Percentiles rank a stretch among this genome's conserved stretches.
These are phyloP conservation scores for Croton setiger DNA, from an alignment of 441 rosid genomes.

Conservation along the genomic window DNA sequence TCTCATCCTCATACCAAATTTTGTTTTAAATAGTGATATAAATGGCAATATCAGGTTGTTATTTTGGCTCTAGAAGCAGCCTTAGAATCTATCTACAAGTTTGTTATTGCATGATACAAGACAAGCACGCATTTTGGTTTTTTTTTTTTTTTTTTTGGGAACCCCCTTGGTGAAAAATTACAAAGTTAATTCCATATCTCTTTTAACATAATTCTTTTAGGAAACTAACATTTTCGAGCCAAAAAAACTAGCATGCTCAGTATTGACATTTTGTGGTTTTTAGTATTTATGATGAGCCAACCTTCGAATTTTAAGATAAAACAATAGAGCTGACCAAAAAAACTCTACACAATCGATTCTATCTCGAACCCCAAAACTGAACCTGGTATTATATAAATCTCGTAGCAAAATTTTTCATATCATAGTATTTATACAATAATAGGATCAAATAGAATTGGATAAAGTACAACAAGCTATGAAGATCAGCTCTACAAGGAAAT, in stretches of 20 bases:
- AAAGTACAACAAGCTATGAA: constrained; percentile 43
- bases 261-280: too few species aligned
- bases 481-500: constrained; percentile 25
- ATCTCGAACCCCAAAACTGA: constrained; percentile 7
- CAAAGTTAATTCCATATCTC: neutral
- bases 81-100: neutral
- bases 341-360: neutral
- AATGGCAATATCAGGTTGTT: neutral
- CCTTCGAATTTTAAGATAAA: too few species aligned
- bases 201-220: too few species aligned
- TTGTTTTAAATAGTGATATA: neutral
- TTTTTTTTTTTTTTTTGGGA: too few species aligned
- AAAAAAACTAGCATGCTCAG: too few species aligned
- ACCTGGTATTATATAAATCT: constrained; percentile 19
- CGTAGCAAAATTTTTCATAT: constrained; percentile 51
- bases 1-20: neutral
- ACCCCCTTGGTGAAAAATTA: neutral
- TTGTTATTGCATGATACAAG: neutral
- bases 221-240: too few species aligned
- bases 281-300: too few species aligned
- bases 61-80: neutral
- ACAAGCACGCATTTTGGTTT: neutral
- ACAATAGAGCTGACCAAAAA: too few species aligned
- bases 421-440: constrained; percentile 46
- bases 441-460: constrained; percentile 22